Percentiles rank a stretch among this genome's conserved stretches.
phyloP scores from a whole-genome alignment of 495 filamentous ascomycete species.

The Clohesyomyces aquaticus region DNA sequence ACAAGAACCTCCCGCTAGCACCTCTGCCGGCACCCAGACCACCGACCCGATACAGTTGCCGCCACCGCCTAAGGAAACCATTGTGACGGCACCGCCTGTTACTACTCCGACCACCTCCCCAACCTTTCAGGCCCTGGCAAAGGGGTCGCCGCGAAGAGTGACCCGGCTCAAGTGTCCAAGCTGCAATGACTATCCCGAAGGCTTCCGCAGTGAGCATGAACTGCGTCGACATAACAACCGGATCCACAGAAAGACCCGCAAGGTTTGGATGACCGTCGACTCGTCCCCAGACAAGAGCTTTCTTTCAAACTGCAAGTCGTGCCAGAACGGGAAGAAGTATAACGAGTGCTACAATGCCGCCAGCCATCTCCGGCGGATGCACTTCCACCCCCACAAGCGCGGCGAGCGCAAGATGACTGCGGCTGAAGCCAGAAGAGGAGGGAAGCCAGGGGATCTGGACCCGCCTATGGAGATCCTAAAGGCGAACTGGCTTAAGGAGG shows the following conservation, averaged over 20 bases:
- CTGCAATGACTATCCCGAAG: conserved; percentile 41
- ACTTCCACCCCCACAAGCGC: conserved; percentile 41
- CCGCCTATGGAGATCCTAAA: conserved; percentile 41
- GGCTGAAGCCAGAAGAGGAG: conserved; percentile 37
- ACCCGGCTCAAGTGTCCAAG: conserved; percentile 34
- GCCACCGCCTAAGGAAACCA: conserved; percentile 23
- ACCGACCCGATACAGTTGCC: conserved; percentile 19
- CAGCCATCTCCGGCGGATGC: conserved; percentile 40
- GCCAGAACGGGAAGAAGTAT: conserved; percentile 42
- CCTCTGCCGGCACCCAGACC: conserved; percentile 28
- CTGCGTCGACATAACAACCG: conserved; percentile 39
- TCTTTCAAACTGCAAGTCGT: conserved; percentile 40
- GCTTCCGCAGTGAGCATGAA: conserved; percentile 42
- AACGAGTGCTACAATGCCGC: conserved; percentile 43
- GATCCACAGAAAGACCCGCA: conserved; percentile 36
- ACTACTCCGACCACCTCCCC: conserved; percentile 35
- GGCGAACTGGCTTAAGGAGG: conserved; percentile 37
- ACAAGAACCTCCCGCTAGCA: conserved; percentile 24
- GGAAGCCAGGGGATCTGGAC: conserved; percentile 38
- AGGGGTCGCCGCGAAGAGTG: conserved; percentile 28
- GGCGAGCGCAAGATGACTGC: conserved; percentile 41
- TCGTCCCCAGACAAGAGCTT: conserved; percentile 38
- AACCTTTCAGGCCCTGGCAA: conserved; percentile 28
- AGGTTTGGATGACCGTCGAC: conserved; percentile 42
- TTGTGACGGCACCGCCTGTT: conserved; percentile 24